These are phyloP conservation scores for Cytospora piceicola DNA, from an alignment of 2,329 filamentous ascomycete species.

Conservation along the genomic window DNA sequence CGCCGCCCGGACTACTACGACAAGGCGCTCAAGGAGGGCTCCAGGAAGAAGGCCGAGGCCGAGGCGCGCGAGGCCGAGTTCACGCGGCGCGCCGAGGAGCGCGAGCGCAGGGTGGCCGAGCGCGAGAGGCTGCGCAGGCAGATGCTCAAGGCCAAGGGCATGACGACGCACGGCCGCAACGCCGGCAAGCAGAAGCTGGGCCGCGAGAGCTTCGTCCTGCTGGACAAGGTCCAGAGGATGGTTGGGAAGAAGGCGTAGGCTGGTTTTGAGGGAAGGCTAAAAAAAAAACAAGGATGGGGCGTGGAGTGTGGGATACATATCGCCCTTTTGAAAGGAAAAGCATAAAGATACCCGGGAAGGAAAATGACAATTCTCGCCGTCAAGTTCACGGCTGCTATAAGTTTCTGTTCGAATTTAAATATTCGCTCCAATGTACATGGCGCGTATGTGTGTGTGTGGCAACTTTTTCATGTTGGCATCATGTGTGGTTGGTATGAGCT, in stretches of 20 bases:
- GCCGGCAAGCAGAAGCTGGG: slow-evolving; percentile 81
- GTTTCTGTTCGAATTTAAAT: background rate
- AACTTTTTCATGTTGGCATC: background rate
- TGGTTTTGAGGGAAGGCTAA: background rate
- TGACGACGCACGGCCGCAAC: slow-evolving; percentile 57
- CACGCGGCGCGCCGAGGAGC: slow-evolving; percentile 61
- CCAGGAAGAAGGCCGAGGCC: slow-evolving; percentile 46
- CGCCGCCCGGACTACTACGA: slow-evolving; percentile 63
- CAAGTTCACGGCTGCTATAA: background rate
- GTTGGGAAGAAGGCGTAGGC: slow-evolving; percentile 48
- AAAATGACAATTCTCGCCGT: background rate
- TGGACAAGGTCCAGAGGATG: slow-evolving; percentile 78
- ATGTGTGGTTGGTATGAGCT: too few species aligned
- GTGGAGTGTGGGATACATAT: slow-evolving; percentile 1
- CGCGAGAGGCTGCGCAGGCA: slow-evolving; percentile 67
- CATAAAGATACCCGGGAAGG: background rate
- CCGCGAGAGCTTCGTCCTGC: slow-evolving; percentile 74
- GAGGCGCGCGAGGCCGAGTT: slow-evolving; percentile 49
- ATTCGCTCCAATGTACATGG: background rate
- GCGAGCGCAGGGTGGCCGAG: slow-evolving; percentile 66
- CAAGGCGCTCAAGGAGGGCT: slow-evolving; percentile 61
- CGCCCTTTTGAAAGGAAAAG: background rate
- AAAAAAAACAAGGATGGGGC: too few species aligned
- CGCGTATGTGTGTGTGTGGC: background rate
- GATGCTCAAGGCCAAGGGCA: slow-evolving; percentile 71